phyloP scores from a whole-genome alignment of 257 asterid species.

The Nemophila menziesii region DNA sequence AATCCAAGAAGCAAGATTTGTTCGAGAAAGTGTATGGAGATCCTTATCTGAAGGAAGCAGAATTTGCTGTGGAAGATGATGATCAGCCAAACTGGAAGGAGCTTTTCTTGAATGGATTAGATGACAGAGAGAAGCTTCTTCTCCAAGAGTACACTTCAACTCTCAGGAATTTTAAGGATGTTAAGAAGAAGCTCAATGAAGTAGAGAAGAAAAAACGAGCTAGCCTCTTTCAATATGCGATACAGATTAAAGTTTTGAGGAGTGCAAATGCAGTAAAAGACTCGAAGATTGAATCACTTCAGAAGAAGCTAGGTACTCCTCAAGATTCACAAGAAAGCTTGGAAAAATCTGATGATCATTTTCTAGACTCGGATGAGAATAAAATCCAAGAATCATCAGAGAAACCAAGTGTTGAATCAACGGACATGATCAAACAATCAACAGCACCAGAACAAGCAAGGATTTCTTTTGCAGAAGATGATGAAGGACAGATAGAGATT shows the following conservation, averaged over 20 bases:
- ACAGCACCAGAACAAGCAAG: conserved; percentile 8
- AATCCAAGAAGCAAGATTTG: conserved; percentile 11
- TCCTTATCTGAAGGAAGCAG: conserved; percentile 12
- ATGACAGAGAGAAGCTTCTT: conserved; percentile 33
- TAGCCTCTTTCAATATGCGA: conserved; percentile 29
- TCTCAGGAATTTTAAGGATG: conserved; percentile 31
- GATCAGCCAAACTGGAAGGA: conserved; percentile 37
- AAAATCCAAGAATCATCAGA: background rate
- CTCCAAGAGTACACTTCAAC: conserved; percentile 29
- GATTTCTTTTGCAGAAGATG: conserved; percentile 15
- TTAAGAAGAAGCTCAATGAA: conserved; percentile 35
- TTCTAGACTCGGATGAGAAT: conserved; percentile 3
- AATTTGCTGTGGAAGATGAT: conserved; percentile 13
- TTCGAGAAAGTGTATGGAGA: conserved; percentile 6
- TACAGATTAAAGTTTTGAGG: conserved; percentile 33
- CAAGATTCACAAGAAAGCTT: conserved; percentile 6
- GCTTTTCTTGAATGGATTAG: conserved; percentile 27
- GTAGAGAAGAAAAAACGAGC: conserved; percentile 38
- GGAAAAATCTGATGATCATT: conserved; percentile 4
- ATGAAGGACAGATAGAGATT: conserved; percentile 13
- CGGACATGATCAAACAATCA: conserved; percentile 1
- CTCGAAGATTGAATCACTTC: conserved; percentile 29
- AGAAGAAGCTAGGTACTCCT: conserved; percentile 15
- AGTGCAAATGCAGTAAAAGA: conserved; percentile 35
- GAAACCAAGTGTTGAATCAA: conserved; percentile 5